A percentile compares a stretch with the other conserved stretches of the same genome.
Evolutionary conservation across 1,284 basidiomycete genomes (phyloP).

Genomic region (Puccinia triticina): DNA sequence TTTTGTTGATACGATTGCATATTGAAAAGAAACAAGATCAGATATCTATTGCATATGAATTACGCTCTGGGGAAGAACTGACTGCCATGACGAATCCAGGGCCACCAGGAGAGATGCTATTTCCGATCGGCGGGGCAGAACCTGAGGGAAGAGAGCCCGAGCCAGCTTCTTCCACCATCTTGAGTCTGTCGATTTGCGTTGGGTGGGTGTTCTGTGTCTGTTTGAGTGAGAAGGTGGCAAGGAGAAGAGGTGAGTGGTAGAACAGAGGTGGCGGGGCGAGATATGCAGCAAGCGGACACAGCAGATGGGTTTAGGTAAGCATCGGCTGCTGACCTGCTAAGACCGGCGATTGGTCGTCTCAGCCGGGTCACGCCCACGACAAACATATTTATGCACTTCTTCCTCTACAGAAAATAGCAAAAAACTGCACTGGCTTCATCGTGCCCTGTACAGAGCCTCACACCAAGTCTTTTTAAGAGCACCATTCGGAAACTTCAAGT

Average conservation of each 20-base stretch:
- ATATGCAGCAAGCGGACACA: background rate
- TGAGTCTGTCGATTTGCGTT: background rate
- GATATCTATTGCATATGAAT: background rate
- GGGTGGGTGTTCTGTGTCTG: background rate
- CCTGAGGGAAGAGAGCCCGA: conserved; percentile 33
- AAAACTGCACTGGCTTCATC: too few species aligned
- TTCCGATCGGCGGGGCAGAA: conserved; percentile 47
- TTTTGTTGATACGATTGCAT: background rate
- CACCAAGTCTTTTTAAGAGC: too few species aligned
- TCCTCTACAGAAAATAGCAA: too few species aligned
- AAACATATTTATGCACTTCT: too few species aligned
- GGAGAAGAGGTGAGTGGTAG: background rate
- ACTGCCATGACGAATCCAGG: conserved; percentile 50
- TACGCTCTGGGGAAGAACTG: background rate
- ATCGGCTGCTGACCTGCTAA: too few species aligned
- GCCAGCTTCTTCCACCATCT: conserved; percentile 26
- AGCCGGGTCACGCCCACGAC: too few species aligned
- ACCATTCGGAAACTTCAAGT: too few species aligned
- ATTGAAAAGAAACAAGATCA: background rate
- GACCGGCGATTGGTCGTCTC: too few species aligned
- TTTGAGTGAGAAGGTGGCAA: background rate
- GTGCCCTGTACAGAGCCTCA: too few species aligned
- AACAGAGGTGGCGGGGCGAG: background rate
- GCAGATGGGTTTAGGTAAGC: too few species aligned
- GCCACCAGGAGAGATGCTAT: conserved; percentile 49